Evolutionary conservation across 108 stramenopile species (phyloP).

Genomic region (Poteriospumella lacustris): DNA sequence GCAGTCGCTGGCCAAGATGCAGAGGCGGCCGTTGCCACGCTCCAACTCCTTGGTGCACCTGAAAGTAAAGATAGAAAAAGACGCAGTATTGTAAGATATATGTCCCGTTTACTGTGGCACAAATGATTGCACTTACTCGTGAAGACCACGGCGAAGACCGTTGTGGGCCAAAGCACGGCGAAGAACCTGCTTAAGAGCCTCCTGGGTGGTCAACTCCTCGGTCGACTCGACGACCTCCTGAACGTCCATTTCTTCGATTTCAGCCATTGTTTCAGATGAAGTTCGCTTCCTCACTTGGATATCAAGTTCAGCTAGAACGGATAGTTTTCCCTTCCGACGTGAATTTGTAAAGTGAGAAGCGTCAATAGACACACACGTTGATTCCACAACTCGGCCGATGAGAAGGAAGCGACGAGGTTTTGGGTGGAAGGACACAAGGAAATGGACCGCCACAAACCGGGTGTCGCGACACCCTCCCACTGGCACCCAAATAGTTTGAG

Average conservation of each 20-base stretch:
- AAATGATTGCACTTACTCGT: slow-evolving; percentile 61
- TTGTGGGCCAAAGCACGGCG: slow-evolving; percentile 94
- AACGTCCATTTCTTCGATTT: slow-evolving; percentile 64
- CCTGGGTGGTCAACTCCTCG: slow-evolving; percentile 87
- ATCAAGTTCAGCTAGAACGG: too few relatives aligned
- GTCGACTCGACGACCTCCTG: slow-evolving; percentile 48
- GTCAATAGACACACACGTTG: too few relatives aligned
- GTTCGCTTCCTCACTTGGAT: not conserved
- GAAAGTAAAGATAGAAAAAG: not conserved
- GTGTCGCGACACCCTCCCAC: too few relatives aligned
- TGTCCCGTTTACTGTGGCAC: not conserved
- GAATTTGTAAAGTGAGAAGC: too few relatives aligned
- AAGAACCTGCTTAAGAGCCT: slow-evolving; percentile 95
- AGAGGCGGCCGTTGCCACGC: slow-evolving; percentile 86
- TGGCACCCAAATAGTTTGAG: too few relatives aligned
- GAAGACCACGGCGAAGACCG: slow-evolving; percentile 95
- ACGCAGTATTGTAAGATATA: not conserved
- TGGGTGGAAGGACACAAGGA: too few relatives aligned
- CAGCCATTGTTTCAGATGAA: slow-evolving; percentile 39
- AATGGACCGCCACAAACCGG: too few relatives aligned
- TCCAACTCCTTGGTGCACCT: slow-evolving; percentile 95
- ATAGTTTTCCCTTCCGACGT: too few relatives aligned
- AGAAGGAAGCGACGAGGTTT: too few relatives aligned
- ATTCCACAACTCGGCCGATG: too few relatives aligned
- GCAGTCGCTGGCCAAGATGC: slow-evolving; percentile 98